Evolutionary conservation across 208 protist genomes (phyloP).

Genomic region (Porcisia deanei): DNA sequence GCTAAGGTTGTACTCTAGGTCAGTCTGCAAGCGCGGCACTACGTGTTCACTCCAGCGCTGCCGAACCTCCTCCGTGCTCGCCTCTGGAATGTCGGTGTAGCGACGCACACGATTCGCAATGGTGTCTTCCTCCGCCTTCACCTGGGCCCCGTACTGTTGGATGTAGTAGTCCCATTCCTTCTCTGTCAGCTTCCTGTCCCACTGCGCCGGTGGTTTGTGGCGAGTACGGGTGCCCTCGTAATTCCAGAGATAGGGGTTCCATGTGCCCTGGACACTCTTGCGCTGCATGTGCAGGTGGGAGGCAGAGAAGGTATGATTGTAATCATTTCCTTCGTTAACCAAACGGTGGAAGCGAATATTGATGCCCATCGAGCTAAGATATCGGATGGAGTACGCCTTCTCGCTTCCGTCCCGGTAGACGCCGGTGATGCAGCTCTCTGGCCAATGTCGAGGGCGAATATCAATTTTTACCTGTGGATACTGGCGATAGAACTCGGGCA

Average conservation of each 20-base stretch:
- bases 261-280: constrained; percentile 73
- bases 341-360: constrained; percentile 65
- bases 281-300: constrained; percentile 68
- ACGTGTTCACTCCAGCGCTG: constrained; percentile 78
- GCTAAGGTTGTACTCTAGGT: constrained; percentile 72
- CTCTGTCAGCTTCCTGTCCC: constrained; percentile 73
- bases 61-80: constrained; percentile 63
- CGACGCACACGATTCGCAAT: constrained; percentile 50
- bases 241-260: constrained; percentile 85
- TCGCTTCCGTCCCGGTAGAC: constrained; percentile 88
- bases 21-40: constrained; percentile 71
- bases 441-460: constrained; percentile 73
- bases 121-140: constrained; percentile 77
- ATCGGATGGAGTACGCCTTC: constrained; percentile 45
- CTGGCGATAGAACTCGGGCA: constrained; percentile 68
- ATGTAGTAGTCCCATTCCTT: constrained; percentile 84
- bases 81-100: constrained; percentile 60
- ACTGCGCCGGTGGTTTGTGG: constrained; percentile 37
- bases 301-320: constrained; percentile 61
- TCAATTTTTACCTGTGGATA: constrained; percentile 80
- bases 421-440: constrained; percentile 77
- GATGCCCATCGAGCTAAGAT: constrained; percentile 80
- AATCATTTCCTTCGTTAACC: constrained; percentile 81
- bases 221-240: constrained; percentile 54
- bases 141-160: constrained; percentile 70